phyloP scores from a whole-genome alignment of 78 protist genomes.

The Protostelium mycophagum region DNA sequence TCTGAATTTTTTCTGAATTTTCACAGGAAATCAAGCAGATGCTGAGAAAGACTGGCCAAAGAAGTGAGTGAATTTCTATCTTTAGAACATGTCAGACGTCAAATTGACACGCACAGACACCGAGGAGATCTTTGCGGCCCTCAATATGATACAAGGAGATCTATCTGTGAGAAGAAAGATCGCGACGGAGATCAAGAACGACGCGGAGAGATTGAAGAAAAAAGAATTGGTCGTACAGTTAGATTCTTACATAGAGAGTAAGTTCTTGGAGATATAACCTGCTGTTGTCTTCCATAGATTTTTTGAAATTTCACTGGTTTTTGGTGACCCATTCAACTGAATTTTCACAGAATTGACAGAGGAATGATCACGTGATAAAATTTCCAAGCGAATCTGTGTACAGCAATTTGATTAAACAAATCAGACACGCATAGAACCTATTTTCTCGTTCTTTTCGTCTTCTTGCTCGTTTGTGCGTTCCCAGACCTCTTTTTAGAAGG shows the following conservation, averaged over 20 bases:
- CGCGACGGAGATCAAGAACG: background rate
- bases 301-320: too few relatives aligned
- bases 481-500: too few relatives aligned
- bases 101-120: too few relatives aligned
- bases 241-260: background rate
- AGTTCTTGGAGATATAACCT: background rate
- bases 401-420: too few relatives aligned
- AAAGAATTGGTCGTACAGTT: background rate
- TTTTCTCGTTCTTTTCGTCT: too few relatives aligned
- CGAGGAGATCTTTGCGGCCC: background rate
- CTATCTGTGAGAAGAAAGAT: background rate
- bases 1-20: background rate
- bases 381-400: too few relatives aligned
- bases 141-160: background rate
- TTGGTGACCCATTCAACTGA: too few relatives aligned
- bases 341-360: too few relatives aligned
- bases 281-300: background rate
- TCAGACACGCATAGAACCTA: too few relatives aligned
- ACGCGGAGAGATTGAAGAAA: background rate
- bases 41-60: background rate
- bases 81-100: background rate
- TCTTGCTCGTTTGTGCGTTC: too few relatives aligned
- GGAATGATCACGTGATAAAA: too few relatives aligned
- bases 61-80: background rate
- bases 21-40: background rate